Conservation (phyloP, 2,329 filamentous ascomycete species). For the Venturia carpophila region DNA sequence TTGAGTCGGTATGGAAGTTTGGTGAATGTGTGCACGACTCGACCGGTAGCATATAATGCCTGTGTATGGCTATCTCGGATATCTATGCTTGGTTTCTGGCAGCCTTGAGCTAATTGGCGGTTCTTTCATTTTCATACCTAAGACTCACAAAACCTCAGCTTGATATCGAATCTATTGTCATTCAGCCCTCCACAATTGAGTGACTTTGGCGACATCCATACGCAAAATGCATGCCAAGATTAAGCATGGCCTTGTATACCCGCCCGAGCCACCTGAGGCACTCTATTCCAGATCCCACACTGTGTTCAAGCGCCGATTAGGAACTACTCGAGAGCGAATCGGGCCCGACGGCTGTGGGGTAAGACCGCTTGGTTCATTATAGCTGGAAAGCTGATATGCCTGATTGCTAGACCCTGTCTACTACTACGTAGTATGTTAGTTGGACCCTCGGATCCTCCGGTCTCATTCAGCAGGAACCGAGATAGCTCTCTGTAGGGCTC, state of each 20-base stretch:
- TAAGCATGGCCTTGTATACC: not conserved
- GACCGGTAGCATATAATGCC: not conserved
- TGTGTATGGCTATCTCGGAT: not conserved
- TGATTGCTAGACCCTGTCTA: not conserved
- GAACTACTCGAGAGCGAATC: not conserved
- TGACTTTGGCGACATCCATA: not conserved
- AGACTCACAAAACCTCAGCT: not conserved
- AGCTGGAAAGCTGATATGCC: not conserved
- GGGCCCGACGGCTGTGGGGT: not conserved
- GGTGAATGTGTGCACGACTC: conserved; percentile 43
- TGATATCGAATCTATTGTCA: not conserved
- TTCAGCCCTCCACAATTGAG: not conserved
- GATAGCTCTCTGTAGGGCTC: not conserved
- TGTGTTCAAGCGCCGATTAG: not conserved
- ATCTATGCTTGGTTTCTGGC: not conserved
- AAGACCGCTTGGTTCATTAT: no score
- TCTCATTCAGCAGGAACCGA: not conserved
- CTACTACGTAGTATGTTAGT: no score
- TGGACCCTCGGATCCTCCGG: not conserved
- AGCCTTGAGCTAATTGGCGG: not conserved
- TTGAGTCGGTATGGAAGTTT: conserved; percentile 80
- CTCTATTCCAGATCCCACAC: not conserved
- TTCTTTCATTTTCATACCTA: not conserved
- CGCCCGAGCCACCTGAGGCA: not conserved
- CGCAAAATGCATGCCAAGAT: not conserved